Evolutionary conservation across 768 basidiomycete species (phyloP).

Genomic region (Paxillus ammoniavirescens): DNA sequence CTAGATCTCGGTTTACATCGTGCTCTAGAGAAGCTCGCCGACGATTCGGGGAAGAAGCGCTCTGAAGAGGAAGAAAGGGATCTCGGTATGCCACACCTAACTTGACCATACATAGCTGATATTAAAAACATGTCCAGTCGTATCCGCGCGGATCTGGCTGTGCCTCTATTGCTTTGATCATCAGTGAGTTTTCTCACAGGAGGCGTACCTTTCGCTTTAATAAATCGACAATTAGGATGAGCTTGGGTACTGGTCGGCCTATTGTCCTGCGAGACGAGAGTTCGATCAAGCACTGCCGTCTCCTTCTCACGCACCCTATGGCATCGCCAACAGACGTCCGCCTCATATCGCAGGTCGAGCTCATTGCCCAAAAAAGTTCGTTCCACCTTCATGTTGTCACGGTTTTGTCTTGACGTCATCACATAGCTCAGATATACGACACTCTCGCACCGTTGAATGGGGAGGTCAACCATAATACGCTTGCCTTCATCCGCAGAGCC

Average conservation of each 20-base stretch:
- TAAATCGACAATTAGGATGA: conserved; percentile 56
- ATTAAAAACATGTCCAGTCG: conserved; percentile 48
- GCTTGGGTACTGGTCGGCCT: conserved; percentile 87
- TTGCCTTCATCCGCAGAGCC: conserved; percentile 85
- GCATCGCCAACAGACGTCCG: conserved; percentile 87
- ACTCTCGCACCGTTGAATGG: conserved; percentile 84
- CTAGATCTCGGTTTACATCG: conserved; percentile 91
- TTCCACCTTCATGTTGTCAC: not conserved
- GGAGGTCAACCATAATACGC: conserved; percentile 79
- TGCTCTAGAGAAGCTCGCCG: conserved; percentile 87
- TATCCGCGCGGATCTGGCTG: conserved; percentile 91
- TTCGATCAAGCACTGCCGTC: conserved; percentile 80
- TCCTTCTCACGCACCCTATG: conserved; percentile 84
- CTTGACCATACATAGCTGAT: not conserved
- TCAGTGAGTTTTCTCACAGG: conserved; percentile 55
- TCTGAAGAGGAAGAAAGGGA: conserved; percentile 85
- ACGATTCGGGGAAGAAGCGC: conserved; percentile 59
- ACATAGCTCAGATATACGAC: conserved; percentile 87
- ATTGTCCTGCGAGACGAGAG: conserved; percentile 87
- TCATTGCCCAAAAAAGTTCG: conserved; percentile 89
- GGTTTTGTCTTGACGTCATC: conserved; percentile 1
- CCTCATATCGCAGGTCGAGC: conserved; percentile 82
- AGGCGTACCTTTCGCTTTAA: conserved; percentile 6
- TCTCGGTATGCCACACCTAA: conserved; percentile 51
- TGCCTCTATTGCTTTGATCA: conserved; percentile 97